These are phyloP conservation scores for Didymella segeticola DNA, from an alignment of 2,329 filamentous ascomycete genomes.

Conservation along the genomic window DNA sequence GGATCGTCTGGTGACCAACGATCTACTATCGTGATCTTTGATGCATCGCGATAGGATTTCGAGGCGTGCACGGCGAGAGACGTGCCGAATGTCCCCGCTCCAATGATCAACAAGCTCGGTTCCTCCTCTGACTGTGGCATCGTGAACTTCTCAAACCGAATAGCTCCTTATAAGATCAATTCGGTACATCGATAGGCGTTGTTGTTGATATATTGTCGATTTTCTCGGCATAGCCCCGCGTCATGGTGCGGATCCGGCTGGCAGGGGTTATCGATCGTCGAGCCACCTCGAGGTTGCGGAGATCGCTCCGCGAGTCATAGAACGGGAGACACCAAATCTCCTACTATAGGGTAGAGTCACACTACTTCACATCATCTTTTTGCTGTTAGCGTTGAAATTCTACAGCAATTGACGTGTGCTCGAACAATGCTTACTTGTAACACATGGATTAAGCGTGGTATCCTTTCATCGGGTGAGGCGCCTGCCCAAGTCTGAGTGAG, in stretches of 20 bases:
- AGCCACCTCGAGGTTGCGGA: constrained; percentile 6
- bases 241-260: constrained; percentile 14
- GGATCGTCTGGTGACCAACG: constrained; percentile 30
- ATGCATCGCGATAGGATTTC: constrained; percentile 56
- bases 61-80: constrained; percentile 71
- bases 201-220: constrained; percentile 1
- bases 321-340: constrained; percentile 6
- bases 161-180: background rate
- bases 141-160: background rate
- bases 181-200: no score
- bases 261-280: constrained; percentile 8
- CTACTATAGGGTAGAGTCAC: no score
- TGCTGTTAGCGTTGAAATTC: no score
- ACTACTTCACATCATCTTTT: no score
- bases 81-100: constrained; percentile 70
- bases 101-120: constrained; percentile 61
- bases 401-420: no score
- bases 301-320: constrained; percentile 11
- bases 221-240: constrained; percentile 7
- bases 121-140: constrained; percentile 12
- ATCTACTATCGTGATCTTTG: constrained; percentile 40
- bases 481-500: no score
- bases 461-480: no score
- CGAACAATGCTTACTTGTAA: no score
- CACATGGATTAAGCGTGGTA: no score